Percentiles rank a stretch among this genome's conserved stretches.
Conservation (phyloP, 768 basidiomycete species). For the Lactarius trivialis region DNA sequence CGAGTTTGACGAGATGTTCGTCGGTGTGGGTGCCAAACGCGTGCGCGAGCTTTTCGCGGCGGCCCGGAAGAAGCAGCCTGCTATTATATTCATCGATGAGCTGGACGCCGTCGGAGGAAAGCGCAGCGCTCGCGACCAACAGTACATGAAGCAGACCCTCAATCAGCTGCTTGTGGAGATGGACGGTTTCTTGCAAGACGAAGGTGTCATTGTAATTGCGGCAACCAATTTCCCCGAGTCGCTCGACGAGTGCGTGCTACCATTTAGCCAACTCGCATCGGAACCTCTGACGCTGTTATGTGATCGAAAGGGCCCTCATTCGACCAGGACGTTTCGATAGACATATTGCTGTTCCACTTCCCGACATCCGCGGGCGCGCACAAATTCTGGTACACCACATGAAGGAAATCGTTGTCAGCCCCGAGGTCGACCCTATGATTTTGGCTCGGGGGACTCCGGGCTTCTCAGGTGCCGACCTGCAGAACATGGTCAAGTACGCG, state of each 20-base stretch:
- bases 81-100: slow-evolving; percentile 98
- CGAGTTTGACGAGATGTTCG: slow-evolving; percentile 98
- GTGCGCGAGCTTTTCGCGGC: slow-evolving; percentile 92
- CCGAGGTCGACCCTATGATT: slow-evolving; percentile 78
- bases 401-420: slow-evolving; percentile 60
- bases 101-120: slow-evolving; percentile 91
- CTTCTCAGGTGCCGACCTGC: slow-evolving; percentile 94
- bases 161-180: slow-evolving; percentile 97
- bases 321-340: slow-evolving; percentile 97
- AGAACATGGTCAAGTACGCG: slow-evolving; percentile 92
- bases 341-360: slow-evolving; percentile 84
- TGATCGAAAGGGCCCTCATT: slow-evolving; percentile 68
- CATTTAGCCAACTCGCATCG: not conserved
- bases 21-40: slow-evolving; percentile 90
- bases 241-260: slow-evolving; percentile 70
- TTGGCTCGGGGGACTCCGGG: slow-evolving; percentile 93
- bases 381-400: slow-evolving; percentile 92
- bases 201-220: slow-evolving; percentile 93
- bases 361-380: slow-evolving; percentile 91
- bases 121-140: slow-evolving; percentile 75
- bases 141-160: slow-evolving; percentile 89
- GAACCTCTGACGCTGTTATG: not conserved
- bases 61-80: slow-evolving; percentile 89
- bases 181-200: slow-evolving; percentile 91
- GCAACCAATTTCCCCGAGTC: slow-evolving; percentile 98